Evolutionary conservation across 1,284 basidiomycete species (phyloP), one percentile per base, ranked within the genome.

Genomic region (Leccinum griseonigrum): DNA sequence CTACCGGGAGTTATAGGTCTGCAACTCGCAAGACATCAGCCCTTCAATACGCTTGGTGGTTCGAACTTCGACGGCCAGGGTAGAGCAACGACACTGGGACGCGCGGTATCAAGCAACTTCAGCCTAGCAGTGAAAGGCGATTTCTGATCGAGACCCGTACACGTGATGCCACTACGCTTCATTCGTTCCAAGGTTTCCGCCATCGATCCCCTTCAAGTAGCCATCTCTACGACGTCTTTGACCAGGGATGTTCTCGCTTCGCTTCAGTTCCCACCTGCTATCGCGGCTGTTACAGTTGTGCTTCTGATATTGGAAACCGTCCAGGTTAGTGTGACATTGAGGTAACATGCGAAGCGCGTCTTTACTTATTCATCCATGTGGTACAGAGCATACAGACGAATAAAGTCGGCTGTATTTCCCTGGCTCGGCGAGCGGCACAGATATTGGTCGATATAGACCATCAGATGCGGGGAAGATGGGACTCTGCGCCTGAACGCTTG

Each of bases 391-490:
- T 67, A 57, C 62, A 75, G 65, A 69, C 61, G 22, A 83, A 84
- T 57, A 78, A 77, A 63, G 69, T 70, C 3, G 74, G 75, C 1
- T 85, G 83, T 59, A 67, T 76, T 56, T 69, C 76, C 57, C 71
- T 85, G 9, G 81, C 81, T 4, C 71, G 75, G 51, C 75, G 82
- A 18, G 80, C 81, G 14, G 75, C 81, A 16, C 74, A 77, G 26
- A 74, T 84, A 51, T 64, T 85, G 34, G 64, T 78, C 13, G 77
- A 82, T 56, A 76, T 85, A 46, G 76, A 78, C 16, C 74, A 75
- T 54, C 79, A 80, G 38, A 83, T 85, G 80, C 74, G 71, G 4
- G 82, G 77, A 50, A 75, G 77, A 58, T 80, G 78, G 77, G 76
- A 81, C 18, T 69, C 70, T 22, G 80, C 82, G 1, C 82, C 83